phyloP scores from a whole-genome alignment of 441 rosid species.

The Raphanus hybrid region DNA sequence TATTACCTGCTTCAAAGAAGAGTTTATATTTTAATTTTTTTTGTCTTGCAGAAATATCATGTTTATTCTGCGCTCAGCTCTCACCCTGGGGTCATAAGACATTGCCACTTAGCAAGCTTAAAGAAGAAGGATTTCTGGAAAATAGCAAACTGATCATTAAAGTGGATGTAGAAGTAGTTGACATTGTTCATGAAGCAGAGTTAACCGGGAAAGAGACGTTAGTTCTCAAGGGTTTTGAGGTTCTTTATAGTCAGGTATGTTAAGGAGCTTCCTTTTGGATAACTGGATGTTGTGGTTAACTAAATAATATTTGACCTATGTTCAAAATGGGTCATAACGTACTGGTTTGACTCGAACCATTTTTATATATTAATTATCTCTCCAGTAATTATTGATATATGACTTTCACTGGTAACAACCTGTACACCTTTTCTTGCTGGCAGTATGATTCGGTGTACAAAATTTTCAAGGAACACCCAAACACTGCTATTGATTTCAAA shows the following conservation, averaged over 20 bases:
- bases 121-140: neutral
- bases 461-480: neutral
- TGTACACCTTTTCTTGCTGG: neutral
- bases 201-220: neutral
- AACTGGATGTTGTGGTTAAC: neutral
- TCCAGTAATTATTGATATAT: neutral
- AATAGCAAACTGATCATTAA: neutral
- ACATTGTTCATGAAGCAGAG: neutral
- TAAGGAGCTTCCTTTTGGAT: neutral
- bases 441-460: neutral
- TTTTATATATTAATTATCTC: neutral
- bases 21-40: too few relatives aligned
- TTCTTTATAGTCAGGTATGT: neutral
- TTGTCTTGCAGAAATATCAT: neutral
- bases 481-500: neutral
- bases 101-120: neutral
- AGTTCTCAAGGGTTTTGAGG: neutral
- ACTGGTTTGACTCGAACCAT: too few relatives aligned
- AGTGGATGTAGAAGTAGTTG: neutral
- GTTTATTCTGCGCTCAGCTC: neutral
- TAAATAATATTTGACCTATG: neutral
- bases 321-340: too few relatives aligned
- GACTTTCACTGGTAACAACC: neutral
- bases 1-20: neutral
- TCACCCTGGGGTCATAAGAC: neutral